phyloP scores from a whole-genome alignment of 2,329 filamentous ascomycete genomes.

The Nigrospora sphaerica region DNA sequence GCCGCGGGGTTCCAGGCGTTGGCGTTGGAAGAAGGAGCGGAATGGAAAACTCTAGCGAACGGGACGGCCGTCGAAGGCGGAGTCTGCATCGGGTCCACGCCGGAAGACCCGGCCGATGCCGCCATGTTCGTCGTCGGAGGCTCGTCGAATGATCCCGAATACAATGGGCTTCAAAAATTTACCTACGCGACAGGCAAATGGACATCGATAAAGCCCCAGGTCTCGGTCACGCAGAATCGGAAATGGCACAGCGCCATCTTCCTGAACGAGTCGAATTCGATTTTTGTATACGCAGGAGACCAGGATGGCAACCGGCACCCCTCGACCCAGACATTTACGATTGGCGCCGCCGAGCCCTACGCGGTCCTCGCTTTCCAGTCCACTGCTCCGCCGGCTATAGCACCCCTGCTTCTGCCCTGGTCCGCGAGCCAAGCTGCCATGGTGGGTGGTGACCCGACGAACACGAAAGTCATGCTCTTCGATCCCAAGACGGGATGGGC shows the following conservation, averaged over 20 bases:
- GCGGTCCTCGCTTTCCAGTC: slow-evolving; percentile 51
- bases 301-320: slow-evolving; percentile 49
- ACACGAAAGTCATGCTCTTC: slow-evolving; percentile 68
- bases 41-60: slow-evolving; percentile 61
- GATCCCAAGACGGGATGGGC: slow-evolving; percentile 57
- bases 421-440: slow-evolving; percentile 63
- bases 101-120: slow-evolving; percentile 49
- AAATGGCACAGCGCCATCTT: slow-evolving; percentile 71
- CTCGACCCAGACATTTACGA: slow-evolving; percentile 70
- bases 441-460: slow-evolving; percentile 63
- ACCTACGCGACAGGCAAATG: slow-evolving; percentile 47
- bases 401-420: slow-evolving; percentile 71
- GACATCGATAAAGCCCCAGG: slow-evolving; percentile 36
- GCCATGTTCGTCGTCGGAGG: slow-evolving; percentile 81
- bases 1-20: slow-evolving; percentile 69
- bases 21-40: slow-evolving; percentile 56
- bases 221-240: slow-evolving; percentile 57
- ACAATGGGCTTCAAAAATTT: slow-evolving; percentile 68
- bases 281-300: slow-evolving; percentile 76
- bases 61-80: slow-evolving; percentile 68
- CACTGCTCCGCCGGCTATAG: slow-evolving; percentile 52
- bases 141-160: slow-evolving; percentile 43
- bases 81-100: slow-evolving; percentile 66
- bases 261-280: slow-evolving; percentile 59
- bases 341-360: slow-evolving; percentile 61